Percentiles rank a stretch among this genome's conserved stretches.
phyloP scores from a whole-genome alignment of 352 stramenopile species.

The Pythium apleroticum region DNA sequence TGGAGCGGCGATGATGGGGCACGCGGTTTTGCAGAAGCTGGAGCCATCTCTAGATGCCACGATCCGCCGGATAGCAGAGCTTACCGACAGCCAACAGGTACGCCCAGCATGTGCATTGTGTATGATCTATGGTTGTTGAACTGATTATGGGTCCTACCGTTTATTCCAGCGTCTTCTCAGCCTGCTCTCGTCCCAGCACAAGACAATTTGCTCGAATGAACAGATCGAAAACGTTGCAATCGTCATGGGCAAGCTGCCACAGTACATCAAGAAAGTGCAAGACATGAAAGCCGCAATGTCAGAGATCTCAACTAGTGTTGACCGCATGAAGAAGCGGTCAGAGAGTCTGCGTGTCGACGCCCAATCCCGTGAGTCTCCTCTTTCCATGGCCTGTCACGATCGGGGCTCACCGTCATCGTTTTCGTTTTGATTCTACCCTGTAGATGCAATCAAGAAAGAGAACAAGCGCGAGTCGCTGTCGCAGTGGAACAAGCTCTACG shows the following conservation, averaged over 20 bases:
- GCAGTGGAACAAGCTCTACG: conserved; percentile 82
- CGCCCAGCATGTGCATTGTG: not conserved
- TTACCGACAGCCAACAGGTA: conserved; percentile 50
- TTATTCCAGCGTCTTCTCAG: conserved; percentile 47
- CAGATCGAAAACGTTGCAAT: conserved; percentile 60
- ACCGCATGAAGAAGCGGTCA: conserved; percentile 71
- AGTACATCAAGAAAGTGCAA: conserved; percentile 68
- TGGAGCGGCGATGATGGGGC: conserved; percentile 53
- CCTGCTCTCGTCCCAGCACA: conserved; percentile 49
- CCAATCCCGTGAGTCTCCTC: conserved; percentile 60
- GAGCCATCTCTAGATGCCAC: conserved; percentile 63
- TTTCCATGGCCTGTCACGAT: not conserved
- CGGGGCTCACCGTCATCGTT: conserved; percentile 1
- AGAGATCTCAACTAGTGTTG: conserved; percentile 56
- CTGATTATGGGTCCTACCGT: not conserved
- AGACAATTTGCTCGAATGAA: conserved; percentile 47
- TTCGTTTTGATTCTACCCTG: not conserved
- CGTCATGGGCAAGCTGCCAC: conserved; percentile 69
- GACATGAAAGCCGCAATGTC: conserved; percentile 57
- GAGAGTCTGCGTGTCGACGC: conserved; percentile 72
- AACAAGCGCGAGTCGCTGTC: conserved; percentile 68
- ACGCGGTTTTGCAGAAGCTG: conserved; percentile 50
- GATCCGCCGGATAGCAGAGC: conserved; percentile 71
- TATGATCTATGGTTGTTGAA: not conserved
- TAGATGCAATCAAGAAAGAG: conserved; percentile 82